Conservation (phyloP, 2,329 filamentous ascomycete genomes). For the Beauveria scarabaeidicola region DNA sequence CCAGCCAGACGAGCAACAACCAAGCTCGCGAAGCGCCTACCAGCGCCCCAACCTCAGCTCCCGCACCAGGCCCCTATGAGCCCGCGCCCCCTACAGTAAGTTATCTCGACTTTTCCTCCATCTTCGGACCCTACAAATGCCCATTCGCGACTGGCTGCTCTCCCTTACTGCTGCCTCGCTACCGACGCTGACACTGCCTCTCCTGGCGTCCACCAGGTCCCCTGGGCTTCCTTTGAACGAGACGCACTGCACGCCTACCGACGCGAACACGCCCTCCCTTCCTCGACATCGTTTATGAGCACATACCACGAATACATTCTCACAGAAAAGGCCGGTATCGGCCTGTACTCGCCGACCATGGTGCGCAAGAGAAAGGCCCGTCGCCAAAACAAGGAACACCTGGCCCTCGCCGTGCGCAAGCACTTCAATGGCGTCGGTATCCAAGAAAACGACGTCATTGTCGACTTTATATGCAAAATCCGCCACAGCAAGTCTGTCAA, state of each 20-base stretch:
- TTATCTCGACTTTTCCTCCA: conserved; percentile 1
- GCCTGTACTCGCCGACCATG: conserved; percentile 68
- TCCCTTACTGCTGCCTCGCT: background rate
- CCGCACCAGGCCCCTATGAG: conserved; percentile 22
- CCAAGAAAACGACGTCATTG: conserved; percentile 74
- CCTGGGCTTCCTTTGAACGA: conserved; percentile 62
- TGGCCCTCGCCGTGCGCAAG: conserved; percentile 65
- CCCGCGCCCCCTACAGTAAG: conserved; percentile 27
- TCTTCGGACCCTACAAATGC: conserved; percentile 9
- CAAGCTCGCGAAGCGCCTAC: conserved; percentile 34
- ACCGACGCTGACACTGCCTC: conserved; percentile 9
- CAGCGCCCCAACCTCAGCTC: conserved; percentile 29
- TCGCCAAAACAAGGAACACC: conserved; percentile 61
- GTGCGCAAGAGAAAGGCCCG: conserved; percentile 54
- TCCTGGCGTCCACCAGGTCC: conserved; percentile 31
- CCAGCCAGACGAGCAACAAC: conserved; percentile 41
- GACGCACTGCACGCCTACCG: conserved; percentile 66
- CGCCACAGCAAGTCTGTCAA: conserved; percentile 24
- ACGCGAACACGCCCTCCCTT: conserved; percentile 61
- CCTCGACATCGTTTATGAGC: conserved; percentile 60
- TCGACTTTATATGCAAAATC: conserved; percentile 68
- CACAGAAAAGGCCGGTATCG: conserved; percentile 54
- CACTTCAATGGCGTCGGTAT: conserved; percentile 76
- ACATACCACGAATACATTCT: conserved; percentile 55
- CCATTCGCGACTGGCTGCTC: conserved; percentile 2